Evolutionary conservation across 129 eudicot species (phyloP).

Genomic region (Lonicera japonica): DNA sequence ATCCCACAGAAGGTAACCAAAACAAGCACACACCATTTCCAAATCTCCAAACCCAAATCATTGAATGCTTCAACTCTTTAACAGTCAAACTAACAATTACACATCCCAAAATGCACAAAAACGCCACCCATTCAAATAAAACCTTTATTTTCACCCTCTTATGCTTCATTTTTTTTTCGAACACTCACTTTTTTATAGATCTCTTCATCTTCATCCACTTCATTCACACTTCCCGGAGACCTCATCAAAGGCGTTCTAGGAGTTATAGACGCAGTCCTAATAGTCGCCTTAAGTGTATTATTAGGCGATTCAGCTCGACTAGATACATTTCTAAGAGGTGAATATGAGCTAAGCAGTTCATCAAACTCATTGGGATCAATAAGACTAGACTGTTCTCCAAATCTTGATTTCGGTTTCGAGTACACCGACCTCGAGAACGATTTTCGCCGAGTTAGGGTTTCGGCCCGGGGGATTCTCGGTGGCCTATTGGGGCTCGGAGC

Average conservation of each 20-base stretch:
- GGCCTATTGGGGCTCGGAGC: slow-evolving; percentile 65
- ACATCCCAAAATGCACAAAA: slow-evolving; percentile 44
- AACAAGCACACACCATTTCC: slow-evolving; percentile 78
- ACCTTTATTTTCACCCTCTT: slow-evolving; percentile 49
- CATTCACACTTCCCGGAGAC: slow-evolving; percentile 49
- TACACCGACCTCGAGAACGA: slow-evolving; percentile 35
- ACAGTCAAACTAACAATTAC: slow-evolving; percentile 58
- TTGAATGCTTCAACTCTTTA: slow-evolving; percentile 16
- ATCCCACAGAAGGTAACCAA: slow-evolving; percentile 67
- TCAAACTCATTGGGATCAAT: slow-evolving; percentile 50
- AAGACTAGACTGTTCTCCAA: slow-evolving; percentile 65
- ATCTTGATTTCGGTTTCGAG: slow-evolving; percentile 82
- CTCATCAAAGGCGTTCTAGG: slow-evolving; percentile 57
- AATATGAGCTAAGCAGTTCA: slow-evolving; percentile 26
- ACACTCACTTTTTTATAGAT: slow-evolving; percentile 65
- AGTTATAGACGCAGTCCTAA: slow-evolving; percentile 33
- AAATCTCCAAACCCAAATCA: slow-evolving; percentile 49
- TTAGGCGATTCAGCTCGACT: slow-evolving; percentile 44
- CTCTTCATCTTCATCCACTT: slow-evolving; percentile 73
- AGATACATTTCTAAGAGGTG: slow-evolving; percentile 27
- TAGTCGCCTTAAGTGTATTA: slow-evolving; percentile 21
- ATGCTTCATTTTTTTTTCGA: slow-evolving; percentile 38
- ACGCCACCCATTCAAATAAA: slow-evolving; percentile 57
- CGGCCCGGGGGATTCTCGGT: slow-evolving; percentile 56
- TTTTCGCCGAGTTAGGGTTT: slow-evolving; percentile 49